Conservation (phyloP, 345 rosid species). For the Luvunga scandens region DNA sequence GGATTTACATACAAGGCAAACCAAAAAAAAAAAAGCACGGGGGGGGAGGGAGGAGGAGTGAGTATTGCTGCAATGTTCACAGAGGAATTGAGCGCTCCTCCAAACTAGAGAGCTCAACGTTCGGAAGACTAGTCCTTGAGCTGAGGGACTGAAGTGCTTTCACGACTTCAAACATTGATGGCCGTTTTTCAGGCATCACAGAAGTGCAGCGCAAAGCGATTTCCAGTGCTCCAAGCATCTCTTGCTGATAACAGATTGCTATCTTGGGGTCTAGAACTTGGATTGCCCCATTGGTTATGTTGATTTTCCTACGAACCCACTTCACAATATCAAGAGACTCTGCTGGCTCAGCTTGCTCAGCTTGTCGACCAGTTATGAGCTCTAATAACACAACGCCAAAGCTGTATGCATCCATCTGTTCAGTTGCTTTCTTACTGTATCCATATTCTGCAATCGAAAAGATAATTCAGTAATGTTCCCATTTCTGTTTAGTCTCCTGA, state of each 20-base stretch:
- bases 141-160: conserved; percentile 55
- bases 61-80: no score
- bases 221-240: conserved; percentile 71
- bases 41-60: no score
- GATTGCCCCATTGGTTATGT: conserved; percentile 64
- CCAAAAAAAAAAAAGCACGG: not conserved
- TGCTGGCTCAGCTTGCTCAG: conserved; percentile 43
- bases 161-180: conserved; percentile 62
- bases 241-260: conserved; percentile 40
- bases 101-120: conserved; percentile 20
- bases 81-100: conserved; percentile 24
- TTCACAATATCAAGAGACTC: conserved; percentile 70
- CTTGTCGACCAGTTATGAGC: conserved; percentile 70
- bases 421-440: conserved; percentile 76
- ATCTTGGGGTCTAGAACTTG: conserved; percentile 74
- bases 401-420: conserved; percentile 86
- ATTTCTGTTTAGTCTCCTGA: no score
- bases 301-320: conserved; percentile 88
- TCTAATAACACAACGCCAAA: conserved; percentile 83
- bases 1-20: conserved; percentile 17
- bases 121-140: conserved; percentile 22
- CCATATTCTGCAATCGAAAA: conserved; percentile 54
- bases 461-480: no score
- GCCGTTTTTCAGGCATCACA: conserved; percentile 77
- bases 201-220: conserved; percentile 75